phyloP scores from a whole-genome alignment of 106 monocot species.

The Dactylorhiza incarnata region DNA sequence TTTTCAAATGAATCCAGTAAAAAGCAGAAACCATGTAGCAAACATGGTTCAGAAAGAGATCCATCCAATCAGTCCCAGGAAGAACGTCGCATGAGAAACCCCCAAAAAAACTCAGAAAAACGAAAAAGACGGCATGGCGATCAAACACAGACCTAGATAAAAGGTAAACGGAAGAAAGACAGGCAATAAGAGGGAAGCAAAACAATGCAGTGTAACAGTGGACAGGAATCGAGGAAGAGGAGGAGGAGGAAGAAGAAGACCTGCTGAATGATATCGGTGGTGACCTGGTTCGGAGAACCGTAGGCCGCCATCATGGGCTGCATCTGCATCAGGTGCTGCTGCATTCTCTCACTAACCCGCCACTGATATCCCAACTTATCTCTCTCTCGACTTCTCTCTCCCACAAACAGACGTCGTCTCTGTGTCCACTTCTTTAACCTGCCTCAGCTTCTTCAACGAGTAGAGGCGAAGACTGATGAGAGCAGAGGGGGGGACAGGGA shows the following conservation, averaged over 20 bases:
- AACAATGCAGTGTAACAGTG: neutral
- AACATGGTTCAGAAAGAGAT: neutral
- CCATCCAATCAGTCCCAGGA: neutral
- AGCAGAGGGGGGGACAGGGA: neutral
- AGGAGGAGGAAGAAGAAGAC: slow-evolving; percentile 13
- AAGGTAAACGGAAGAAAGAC: too few species aligned
- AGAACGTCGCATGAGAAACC: neutral
- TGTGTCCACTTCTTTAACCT: neutral
- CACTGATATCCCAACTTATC: neutral
- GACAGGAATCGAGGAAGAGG: neutral
- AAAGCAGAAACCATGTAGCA: neutral
- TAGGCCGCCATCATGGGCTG: slow-evolving; percentile 74
- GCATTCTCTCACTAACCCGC: slow-evolving; percentile 20
- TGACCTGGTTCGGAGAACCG: slow-evolving; percentile 47
- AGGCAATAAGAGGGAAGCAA: neutral
- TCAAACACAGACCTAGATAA: neutral
- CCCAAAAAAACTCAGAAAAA: neutral
- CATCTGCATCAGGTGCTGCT: slow-evolving; percentile 78
- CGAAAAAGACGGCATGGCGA: neutral
- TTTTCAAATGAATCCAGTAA: neutral
- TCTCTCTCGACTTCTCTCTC: slow-evolving; percentile 9
- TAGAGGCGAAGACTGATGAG: neutral
- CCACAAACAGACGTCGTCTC: neutral
- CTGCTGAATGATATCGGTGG: slow-evolving; percentile 73
- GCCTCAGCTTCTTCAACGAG: neutral